Evolutionary conservation across 495 filamentous ascomycete species (phyloP).

Genomic region (Astrothelium subdiscretum): DNA sequence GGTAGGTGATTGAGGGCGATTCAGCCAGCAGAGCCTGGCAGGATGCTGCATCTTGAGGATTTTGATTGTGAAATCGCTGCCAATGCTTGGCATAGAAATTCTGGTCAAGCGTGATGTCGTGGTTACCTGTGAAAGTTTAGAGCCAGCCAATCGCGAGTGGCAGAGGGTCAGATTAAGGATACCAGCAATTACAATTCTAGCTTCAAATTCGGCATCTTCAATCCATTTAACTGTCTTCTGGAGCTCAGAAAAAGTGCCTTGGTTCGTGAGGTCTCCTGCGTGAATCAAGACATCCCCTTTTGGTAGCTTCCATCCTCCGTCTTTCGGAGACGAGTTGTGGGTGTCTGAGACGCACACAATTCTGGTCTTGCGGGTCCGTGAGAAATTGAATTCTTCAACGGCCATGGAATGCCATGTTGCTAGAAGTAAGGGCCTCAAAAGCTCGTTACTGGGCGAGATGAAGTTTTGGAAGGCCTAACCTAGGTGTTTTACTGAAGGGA

Average conservation of each 20-base stretch:
- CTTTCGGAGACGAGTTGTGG: slow-evolving; percentile 42
- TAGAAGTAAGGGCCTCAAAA: background rate
- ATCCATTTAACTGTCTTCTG: slow-evolving; percentile 46
- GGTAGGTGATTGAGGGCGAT: slow-evolving; percentile 49
- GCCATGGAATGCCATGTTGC: background rate
- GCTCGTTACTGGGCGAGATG: background rate
- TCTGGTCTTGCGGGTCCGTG: slow-evolving; percentile 34
- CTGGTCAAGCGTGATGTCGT: slow-evolving; percentile 63
- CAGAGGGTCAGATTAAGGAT: slow-evolving; percentile 6
- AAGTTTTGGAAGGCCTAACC: no score
- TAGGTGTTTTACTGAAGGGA: background rate
- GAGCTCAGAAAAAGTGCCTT: slow-evolving; percentile 42
- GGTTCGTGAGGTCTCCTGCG: slow-evolving; percentile 49
- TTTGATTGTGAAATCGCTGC: slow-evolving; percentile 42
- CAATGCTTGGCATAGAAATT: slow-evolving; percentile 24
- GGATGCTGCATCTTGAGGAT: slow-evolving; percentile 42
- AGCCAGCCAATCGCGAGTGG: background rate
- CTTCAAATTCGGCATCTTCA: slow-evolving; percentile 41
- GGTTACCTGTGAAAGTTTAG: slow-evolving; percentile 48
- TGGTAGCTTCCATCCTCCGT: slow-evolving; percentile 42
- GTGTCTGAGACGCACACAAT: slow-evolving; percentile 54
- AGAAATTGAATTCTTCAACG: background rate
- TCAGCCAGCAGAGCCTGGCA: slow-evolving; percentile 45
- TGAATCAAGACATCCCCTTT: slow-evolving; percentile 51
- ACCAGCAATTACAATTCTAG: slow-evolving; percentile 50